These are phyloP conservation scores for Ambrosia trifida DNA, from an alignment of 129 eudicot species.

Conservation along the genomic window DNA sequence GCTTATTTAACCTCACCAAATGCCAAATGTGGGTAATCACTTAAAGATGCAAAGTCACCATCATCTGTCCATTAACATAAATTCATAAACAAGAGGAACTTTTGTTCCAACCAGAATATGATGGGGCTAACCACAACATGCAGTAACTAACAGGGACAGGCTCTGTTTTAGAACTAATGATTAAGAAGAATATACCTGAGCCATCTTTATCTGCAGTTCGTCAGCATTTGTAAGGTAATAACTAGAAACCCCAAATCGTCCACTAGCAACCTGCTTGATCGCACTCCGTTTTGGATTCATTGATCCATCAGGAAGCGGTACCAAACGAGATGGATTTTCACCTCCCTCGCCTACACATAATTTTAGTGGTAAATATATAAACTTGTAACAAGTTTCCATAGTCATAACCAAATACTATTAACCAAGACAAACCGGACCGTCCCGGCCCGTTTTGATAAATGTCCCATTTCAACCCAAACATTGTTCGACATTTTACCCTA, in stretches of 20 bases:
- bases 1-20: constrained; percentile 59
- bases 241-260: constrained; percentile 97
- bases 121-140: constrained; percentile 23
- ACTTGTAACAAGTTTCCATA: neutral
- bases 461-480: no score
- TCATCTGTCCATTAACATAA: constrained; percentile 66
- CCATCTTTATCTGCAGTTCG: constrained; percentile 97
- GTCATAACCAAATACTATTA: no score
- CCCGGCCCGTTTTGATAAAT: neutral
- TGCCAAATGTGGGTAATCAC: constrained; percentile 55
- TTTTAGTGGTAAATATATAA: neutral
- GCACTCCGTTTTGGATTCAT: constrained; percentile 90
- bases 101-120: constrained; percentile 42
- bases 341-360: constrained; percentile 87
- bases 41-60: constrained; percentile 73
- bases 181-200: constrained; percentile 53
- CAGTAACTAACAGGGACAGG: neutral
- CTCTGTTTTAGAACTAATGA: constrained; percentile 6
- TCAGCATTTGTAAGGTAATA: constrained; percentile 95
- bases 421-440: no score
- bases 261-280: constrained; percentile 98
- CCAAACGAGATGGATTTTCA: constrained; percentile 97
- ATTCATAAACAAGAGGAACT: constrained; percentile 61
- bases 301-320: constrained; percentile 93
- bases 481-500: no score